Evolutionary conservation across 495 filamentous ascomycete species (phyloP), one percentile per base, ranked within the genome.

Genomic region (Penicillium ucsense): DNA sequence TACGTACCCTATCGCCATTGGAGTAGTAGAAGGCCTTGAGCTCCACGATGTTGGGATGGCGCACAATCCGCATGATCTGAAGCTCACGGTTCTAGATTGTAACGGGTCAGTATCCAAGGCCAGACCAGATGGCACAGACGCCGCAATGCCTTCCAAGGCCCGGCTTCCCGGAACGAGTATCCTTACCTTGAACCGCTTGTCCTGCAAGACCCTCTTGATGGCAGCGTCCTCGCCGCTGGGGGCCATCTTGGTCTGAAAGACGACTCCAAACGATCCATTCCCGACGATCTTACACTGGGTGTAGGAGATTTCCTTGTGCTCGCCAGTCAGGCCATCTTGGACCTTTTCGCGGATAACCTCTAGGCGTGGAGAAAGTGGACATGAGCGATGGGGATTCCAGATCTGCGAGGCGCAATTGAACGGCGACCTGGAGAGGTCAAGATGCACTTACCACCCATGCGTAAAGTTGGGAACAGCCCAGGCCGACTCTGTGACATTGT

Each of bases 281-380:
- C 92, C 92, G n/a, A 98, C 92, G 53, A 98, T 97, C 74, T 98
- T 98, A 73, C 92, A 98, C 65, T 98, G 92, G 38, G 92, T 97
- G 61, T 98, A 98, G 63, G 92, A 88, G 71, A 98, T 84, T 59
- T 98, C 92, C 65, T 85, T 85, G 49, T 87, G 89, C 62, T 98
- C 94, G 43, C 92, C 92, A 1, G 92, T 97, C 56, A 94, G 73
- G 59, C 92, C 92, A 79, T 98, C 92, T 71, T 98, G 92, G 52
- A 98, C 92, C 73, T 94, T 97, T 72, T 98, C 92, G 57, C 90
- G 88, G 59, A 98, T 89, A 47, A 97, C 87, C 76, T 98, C 92
- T 98, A 66, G 11, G 38, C 31, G 27, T 43, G 39, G 11, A 31
- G 30, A 47, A 32, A 40, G n/a, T 20, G 40, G 32, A 28, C 20